Evolutionary conservation across 257 asterid species (phyloP).

Genomic region (Solanum neorickii): DNA sequence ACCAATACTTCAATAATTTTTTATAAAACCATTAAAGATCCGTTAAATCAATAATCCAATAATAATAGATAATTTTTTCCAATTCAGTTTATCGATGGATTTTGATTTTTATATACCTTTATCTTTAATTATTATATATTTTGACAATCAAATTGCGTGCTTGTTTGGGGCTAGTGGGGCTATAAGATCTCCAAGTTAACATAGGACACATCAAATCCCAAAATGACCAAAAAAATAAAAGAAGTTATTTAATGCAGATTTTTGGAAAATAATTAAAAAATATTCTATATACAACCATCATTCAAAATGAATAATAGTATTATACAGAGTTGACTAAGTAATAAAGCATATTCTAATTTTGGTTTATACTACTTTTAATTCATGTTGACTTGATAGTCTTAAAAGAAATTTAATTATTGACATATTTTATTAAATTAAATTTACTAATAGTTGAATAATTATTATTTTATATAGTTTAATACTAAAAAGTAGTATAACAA

Average conservation of each 20-base stretch:
- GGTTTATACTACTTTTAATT: neutral
- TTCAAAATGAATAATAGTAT: neutral
- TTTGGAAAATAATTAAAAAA: neutral
- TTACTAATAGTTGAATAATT: too few relatives aligned
- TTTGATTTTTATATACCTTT: accelerated
- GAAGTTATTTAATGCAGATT: neutral
- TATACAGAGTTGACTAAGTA: neutral
- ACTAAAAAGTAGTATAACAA: too few relatives aligned
- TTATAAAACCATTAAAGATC: too few relatives aligned
- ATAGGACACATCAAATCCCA: neutral
- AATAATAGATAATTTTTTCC: too few relatives aligned
- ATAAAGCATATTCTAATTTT: neutral
- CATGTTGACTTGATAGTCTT: neutral
- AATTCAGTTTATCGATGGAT: too few relatives aligned
- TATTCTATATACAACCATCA: neutral
- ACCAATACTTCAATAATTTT: too few relatives aligned
- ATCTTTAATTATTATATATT: too few relatives aligned
- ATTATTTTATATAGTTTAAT: too few relatives aligned
- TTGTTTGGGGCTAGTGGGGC: neutral
- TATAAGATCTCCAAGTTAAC: neutral
- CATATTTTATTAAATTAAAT: too few relatives aligned
- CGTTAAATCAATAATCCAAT: too few relatives aligned
- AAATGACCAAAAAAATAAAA: neutral
- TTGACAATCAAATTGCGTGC: neutral
- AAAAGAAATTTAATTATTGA: too few relatives aligned